phyloP scores from a whole-genome alignment of 768 basidiomycete species.

The Suillus luteus region DNA sequence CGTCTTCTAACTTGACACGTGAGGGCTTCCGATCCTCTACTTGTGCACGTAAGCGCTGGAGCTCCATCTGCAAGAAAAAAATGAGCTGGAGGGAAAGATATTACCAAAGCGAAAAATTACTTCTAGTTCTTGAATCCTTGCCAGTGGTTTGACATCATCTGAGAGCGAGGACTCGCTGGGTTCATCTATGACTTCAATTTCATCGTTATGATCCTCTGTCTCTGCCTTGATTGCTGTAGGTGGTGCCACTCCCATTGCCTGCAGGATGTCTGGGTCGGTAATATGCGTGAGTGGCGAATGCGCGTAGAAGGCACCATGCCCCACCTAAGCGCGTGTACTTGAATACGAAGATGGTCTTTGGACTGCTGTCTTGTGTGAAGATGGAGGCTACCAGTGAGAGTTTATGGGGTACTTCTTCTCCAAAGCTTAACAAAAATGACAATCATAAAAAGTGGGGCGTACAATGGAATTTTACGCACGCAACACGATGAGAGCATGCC shows the following conservation, averaged over 20 bases:
- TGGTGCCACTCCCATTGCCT: conserved; percentile 23
- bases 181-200: not conserved
- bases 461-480: not conserved
- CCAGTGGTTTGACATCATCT: not conserved
- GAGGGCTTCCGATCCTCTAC: conserved; percentile 21
- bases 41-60: conserved; percentile 24
- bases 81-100: not conserved
- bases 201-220: not conserved
- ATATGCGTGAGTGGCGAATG: not conserved
- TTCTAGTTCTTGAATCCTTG: conserved; percentile 1
- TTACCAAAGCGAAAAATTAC: not conserved
- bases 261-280: conserved; percentile 18
- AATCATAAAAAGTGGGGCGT: not conserved
- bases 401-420: not conserved
- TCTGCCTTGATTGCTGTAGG: conserved; percentile 10
- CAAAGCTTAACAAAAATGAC: conserved; percentile 16
- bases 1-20: conserved; percentile 19
- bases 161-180: not conserved
- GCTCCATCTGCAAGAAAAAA: conserved; percentile 16
- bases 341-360: conserved; percentile 20
- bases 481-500: conserved; percentile 1
- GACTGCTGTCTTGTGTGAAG: conserved; percentile 1
- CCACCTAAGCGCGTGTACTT: conserved; percentile 21
- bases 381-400: too few relatives aligned
- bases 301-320: conserved; percentile 1